Percentiles rank a stretch among this genome's conserved stretches.
phyloP scores from a whole-genome alignment of 2,329 filamentous ascomycete species.

The Aspergillus alliaceus region DNA sequence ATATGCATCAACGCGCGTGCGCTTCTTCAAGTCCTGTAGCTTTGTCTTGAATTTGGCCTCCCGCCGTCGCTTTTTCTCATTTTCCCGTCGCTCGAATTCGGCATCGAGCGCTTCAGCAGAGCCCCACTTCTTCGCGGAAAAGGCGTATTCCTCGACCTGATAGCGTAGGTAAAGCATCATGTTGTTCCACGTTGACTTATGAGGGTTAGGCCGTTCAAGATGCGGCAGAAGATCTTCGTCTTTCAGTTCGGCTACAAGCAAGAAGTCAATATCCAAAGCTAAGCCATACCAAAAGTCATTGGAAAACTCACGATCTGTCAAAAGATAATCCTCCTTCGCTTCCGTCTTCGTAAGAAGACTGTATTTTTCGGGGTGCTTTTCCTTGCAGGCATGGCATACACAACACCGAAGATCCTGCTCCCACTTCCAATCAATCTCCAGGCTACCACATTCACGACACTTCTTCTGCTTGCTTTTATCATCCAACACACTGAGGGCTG shows the following conservation, averaged over 20 bases:
- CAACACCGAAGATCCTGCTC: slow-evolving; percentile 75
- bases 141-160: slow-evolving; percentile 92
- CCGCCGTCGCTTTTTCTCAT: slow-evolving; percentile 79
- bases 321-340: slow-evolving; percentile 88
- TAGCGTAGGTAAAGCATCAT: slow-evolving; percentile 97
- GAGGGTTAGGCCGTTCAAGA: slow-evolving; percentile 85
- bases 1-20: slow-evolving; percentile 88
- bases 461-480: slow-evolving; percentile 66
- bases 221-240: slow-evolving; percentile 85
- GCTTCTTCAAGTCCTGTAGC: slow-evolving; percentile 85
- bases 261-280: slow-evolving; percentile 7
- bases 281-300: neutral
- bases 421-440: slow-evolving; percentile 96
- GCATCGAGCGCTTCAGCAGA: slow-evolving; percentile 79
- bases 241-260: slow-evolving; percentile 72
- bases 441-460: slow-evolving; percentile 77
- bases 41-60: slow-evolving; percentile 91
- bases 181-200: slow-evolving; percentile 94
- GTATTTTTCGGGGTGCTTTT: slow-evolving; percentile 87
- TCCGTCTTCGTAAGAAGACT: slow-evolving; percentile 95
- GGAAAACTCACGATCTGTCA: slow-evolving; percentile 75
- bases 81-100: slow-evolving; percentile 78
- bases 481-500: slow-evolving; percentile 73
- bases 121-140: slow-evolving; percentile 83
- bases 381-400: slow-evolving; percentile 83